Percentiles rank a stretch among this genome's conserved stretches.
These are phyloP conservation scores for Colletotrichum gigasporum DNA, from an alignment of 2,329 filamentous ascomycete genomes.

Conservation along the genomic window DNA sequence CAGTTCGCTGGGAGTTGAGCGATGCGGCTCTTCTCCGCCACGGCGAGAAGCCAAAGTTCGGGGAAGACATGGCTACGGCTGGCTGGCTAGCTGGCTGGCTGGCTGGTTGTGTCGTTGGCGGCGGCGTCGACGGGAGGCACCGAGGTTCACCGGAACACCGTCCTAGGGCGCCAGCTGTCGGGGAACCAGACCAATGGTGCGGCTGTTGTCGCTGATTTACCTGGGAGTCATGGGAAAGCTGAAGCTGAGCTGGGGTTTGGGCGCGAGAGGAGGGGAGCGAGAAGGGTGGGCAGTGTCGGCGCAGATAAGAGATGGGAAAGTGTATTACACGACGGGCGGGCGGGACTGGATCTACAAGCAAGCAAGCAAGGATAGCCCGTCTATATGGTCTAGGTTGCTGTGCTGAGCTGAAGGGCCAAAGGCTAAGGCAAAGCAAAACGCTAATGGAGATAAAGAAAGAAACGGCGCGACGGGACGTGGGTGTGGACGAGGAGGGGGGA, in stretches of 20 bases:
- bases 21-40: constrained; percentile 52
- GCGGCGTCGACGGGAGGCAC: not conserved
- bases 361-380: constrained; percentile 29
- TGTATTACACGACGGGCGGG: constrained; percentile 15
- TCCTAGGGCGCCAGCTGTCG: constrained; percentile 11
- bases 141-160: constrained; percentile 16
- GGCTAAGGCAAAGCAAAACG: constrained; percentile 7
- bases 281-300: constrained; percentile 15
- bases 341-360: constrained; percentile 25
- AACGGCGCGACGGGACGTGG: constrained; percentile 1
- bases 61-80: constrained; percentile 54
- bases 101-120: not conserved
- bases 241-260: constrained; percentile 17
- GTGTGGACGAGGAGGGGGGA: not conserved
- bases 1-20: constrained; percentile 31
- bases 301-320: constrained; percentile 26
- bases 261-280: not conserved
- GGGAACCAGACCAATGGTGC: constrained; percentile 14
- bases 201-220: constrained; percentile 14
- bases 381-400: constrained; percentile 9
- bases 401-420: constrained; percentile 10
- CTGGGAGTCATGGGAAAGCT: constrained; percentile 21
- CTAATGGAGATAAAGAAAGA: not conserved
- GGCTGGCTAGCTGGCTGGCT: not conserved
- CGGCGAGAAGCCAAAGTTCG: constrained; percentile 56